These are phyloP conservation scores for Psilocybe cyanescens DNA, from an alignment of 768 basidiomycete species.

Conservation along the genomic window DNA sequence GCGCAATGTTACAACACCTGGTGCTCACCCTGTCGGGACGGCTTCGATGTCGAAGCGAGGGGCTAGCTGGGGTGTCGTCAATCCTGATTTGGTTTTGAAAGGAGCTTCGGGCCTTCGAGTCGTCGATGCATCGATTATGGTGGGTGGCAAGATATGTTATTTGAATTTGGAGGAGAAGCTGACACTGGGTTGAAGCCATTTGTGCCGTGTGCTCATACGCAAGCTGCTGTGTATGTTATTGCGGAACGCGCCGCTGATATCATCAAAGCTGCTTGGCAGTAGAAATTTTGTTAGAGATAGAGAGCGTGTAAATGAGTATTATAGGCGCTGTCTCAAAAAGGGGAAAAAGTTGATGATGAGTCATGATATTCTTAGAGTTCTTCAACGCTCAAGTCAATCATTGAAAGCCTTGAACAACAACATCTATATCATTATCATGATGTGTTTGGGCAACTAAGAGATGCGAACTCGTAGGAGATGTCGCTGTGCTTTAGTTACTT, in stretches of 20 bases:
- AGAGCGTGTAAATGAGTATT: no score
- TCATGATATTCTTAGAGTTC: no score
- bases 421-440: no score
- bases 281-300: not conserved
- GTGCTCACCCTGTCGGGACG: conserved; percentile 32
- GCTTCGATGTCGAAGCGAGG: conserved; percentile 28
- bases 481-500: no score
- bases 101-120: conserved; percentile 32
- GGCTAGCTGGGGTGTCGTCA: conserved; percentile 32
- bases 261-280: conserved; percentile 12
- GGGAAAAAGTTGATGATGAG: no score
- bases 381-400: no score
- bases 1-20: conserved; percentile 16
- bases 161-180: not conserved
- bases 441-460: no score
- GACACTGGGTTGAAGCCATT: conserved; percentile 11
- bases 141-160: conserved; percentile 14
- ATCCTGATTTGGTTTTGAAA: conserved; percentile 34
- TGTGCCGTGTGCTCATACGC: conserved; percentile 19
- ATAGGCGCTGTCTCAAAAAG: no score
- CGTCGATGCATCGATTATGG: conserved; percentile 37
- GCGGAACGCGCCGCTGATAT: conserved; percentile 19
- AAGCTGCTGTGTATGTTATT: conserved; percentile 19
- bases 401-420: no score
- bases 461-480: no score